Evolutionary conservation across 2,329 filamentous ascomycete species (phyloP).

Genomic region (Pyrenochaeta sp.): DNA sequence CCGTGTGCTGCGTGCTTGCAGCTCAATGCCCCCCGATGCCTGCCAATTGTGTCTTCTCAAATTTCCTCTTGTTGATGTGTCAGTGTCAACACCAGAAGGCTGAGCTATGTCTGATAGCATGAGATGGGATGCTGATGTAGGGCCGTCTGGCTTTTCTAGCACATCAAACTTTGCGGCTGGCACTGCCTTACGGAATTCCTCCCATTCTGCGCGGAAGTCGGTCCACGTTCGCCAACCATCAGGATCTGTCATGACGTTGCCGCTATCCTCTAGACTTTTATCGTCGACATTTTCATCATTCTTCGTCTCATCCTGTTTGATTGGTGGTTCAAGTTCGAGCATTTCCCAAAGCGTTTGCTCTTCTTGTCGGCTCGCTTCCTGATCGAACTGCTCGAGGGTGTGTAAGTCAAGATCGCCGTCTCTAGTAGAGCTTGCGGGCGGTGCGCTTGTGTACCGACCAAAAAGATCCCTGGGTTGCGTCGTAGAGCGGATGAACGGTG

Average conservation of each 20-base stretch:
- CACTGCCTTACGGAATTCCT: constrained; percentile 41
- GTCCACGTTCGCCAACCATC: constrained; percentile 59
- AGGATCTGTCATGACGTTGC: constrained; percentile 47
- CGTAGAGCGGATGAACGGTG: neutral
- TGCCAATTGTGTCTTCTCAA: constrained; percentile 5
- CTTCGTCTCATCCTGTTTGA: constrained; percentile 22
- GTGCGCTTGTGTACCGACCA: constrained; percentile 10
- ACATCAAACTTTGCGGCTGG: constrained; percentile 23
- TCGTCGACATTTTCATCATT: constrained; percentile 35
- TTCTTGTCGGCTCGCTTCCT: constrained; percentile 53
- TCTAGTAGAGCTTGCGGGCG: neutral
- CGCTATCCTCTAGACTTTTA: constrained; percentile 3
- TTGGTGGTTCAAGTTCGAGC: constrained; percentile 44
- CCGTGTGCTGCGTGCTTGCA: constrained; percentile 27
- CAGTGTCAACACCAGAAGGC: constrained; percentile 7
- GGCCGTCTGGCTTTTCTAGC: constrained; percentile 22
- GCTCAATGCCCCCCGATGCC: constrained; percentile 17
- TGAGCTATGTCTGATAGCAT: neutral
- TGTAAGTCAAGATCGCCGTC: neutral
- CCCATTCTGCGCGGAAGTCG: constrained; percentile 61
- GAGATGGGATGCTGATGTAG: neutral
- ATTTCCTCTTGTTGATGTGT: neutral
- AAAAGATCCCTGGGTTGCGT: constrained; percentile 3
- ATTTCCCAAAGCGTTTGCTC: constrained; percentile 57
- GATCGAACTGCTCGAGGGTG: constrained; percentile 56